phyloP scores from a whole-genome alignment of 2,329 filamentous ascomycete genomes.

The Verticillium tricorpus region DNA sequence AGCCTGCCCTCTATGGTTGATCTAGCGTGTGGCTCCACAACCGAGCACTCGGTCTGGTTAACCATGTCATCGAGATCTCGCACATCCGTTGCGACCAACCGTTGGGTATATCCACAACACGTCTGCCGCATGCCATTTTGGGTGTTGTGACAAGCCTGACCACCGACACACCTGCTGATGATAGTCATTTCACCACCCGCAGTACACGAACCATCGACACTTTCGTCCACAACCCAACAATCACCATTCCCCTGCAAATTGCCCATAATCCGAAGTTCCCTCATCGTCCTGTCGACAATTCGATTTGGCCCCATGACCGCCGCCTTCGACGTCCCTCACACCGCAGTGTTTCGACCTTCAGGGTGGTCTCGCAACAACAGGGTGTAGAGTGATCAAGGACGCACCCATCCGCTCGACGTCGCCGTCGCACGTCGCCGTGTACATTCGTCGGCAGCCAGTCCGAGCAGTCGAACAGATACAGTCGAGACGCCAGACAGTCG shows the following conservation, averaged over 20 bases:
- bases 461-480: too few species aligned
- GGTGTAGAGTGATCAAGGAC: background rate
- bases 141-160: conserved; percentile 4
- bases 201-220: background rate
- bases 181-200: background rate
- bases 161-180: background rate
- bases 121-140: conserved; percentile 6
- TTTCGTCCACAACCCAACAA: background rate
- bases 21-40: conserved; percentile 13
- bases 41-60: conserved; percentile 12
- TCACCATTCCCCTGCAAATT: background rate
- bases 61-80: conserved; percentile 15
- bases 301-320: background rate
- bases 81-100: conserved; percentile 8
- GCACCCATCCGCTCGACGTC: background rate
- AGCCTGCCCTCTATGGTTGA: conserved; percentile 11
- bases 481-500: too few species aligned
- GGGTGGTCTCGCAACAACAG: background rate
- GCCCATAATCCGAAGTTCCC: background rate
- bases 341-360: background rate
- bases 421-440: background rate
- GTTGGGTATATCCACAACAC: conserved; percentile 13
- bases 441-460: too few species aligned
- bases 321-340: background rate
- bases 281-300: background rate